phyloP scores from a whole-genome alignment of 805 yeast genomes.

The Candida boleticola region DNA sequence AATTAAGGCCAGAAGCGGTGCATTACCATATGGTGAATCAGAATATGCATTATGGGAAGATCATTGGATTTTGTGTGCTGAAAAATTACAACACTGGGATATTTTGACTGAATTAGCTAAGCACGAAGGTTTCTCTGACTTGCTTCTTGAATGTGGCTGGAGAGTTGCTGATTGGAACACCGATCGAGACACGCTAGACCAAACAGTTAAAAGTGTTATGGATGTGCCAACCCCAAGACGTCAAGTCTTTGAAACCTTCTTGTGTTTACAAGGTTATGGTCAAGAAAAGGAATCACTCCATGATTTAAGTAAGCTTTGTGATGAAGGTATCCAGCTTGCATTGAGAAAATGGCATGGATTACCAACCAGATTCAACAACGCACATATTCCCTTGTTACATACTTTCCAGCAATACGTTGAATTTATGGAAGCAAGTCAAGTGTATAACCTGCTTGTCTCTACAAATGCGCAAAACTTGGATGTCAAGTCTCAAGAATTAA shows the following conservation, averaged over 20 bases:
- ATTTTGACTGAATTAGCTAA: constrained; percentile 92
- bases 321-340: constrained; percentile 93
- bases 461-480: constrained; percentile 93
- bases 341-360: constrained; percentile 90
- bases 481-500: constrained; percentile 88
- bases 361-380: constrained; percentile 72
- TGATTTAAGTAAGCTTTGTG: constrained; percentile 82
- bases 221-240: constrained; percentile 98
- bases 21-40: constrained; percentile 89
- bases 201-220: constrained; percentile 92
- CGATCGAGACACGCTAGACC: constrained; percentile 91
- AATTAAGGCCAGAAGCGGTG: constrained; percentile 93
- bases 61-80: constrained; percentile 97
- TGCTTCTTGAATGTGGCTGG: constrained; percentile 98
- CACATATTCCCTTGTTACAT: constrained; percentile 87
- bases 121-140: constrained; percentile 96
- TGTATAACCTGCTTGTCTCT: constrained; percentile 79
- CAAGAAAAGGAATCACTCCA: constrained; percentile 85
- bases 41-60: constrained; percentile 98
- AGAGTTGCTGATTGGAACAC: constrained; percentile 98
- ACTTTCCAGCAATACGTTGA: constrained; percentile 97
- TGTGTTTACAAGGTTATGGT: constrained; percentile 89
- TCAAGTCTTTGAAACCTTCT: constrained; percentile 91
- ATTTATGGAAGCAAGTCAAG: constrained; percentile 95
- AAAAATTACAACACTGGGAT: constrained; percentile 97